Evolutionary conservation across 768 basidiomycete genomes (phyloP).

Genomic region (Termitomyces sp.): DNA sequence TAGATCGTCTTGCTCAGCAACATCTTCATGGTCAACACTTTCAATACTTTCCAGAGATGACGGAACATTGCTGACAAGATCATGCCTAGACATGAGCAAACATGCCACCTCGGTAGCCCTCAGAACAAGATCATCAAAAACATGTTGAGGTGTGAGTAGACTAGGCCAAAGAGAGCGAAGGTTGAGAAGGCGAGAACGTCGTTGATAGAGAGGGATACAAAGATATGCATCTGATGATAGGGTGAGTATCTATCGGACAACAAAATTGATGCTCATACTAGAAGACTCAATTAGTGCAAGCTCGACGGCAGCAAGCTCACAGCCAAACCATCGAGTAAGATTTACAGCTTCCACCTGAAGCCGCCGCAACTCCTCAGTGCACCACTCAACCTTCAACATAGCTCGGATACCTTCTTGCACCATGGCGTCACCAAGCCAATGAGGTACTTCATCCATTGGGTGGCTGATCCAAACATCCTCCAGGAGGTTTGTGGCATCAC

Average conservation of each 20-base stretch:
- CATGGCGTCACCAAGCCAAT: no score
- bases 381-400: no score
- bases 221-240: neutral
- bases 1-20: neutral
- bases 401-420: no score
- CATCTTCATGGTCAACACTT: neutral
- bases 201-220: neutral
- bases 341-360: no score
- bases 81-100: neutral
- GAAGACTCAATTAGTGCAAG: slow-evolving; percentile 12
- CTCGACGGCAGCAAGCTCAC: no score
- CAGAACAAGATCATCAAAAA: no score
- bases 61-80: neutral
- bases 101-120: neutral
- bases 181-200: neutral
- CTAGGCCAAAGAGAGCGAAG: neutral
- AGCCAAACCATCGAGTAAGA: no score
- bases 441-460: no score
- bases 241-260: no score
- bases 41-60: neutral
- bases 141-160: neutral
- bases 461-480: no score
- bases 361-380: no score
- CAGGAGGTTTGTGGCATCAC: no score
- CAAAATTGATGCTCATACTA: neutral